Percentiles rank a stretch among this genome's conserved stretches.
Conservation (phyloP, 2,329 filamentous ascomycete species). For the Plectosphaerella plurivora region DNA sequence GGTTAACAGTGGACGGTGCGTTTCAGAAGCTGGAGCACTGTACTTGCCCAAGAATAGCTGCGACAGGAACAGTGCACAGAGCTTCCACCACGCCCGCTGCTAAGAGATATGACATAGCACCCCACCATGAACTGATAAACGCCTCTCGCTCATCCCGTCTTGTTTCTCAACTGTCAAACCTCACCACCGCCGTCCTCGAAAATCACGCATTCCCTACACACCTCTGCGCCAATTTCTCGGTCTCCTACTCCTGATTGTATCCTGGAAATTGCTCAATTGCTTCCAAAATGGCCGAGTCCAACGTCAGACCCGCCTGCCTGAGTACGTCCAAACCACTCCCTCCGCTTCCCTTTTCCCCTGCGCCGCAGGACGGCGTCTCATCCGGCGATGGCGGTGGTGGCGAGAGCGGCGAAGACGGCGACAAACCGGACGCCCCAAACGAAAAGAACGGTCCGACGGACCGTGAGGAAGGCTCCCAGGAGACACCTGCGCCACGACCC, state of each 20-base stretch:
- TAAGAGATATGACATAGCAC: slow-evolving; percentile 1
- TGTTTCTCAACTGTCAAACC: slow-evolving; percentile 13
- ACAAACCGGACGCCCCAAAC: too few species aligned
- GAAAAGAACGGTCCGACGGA: background rate
- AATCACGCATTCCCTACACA: slow-evolving; percentile 23
- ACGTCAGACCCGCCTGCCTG: slow-evolving; percentile 45
- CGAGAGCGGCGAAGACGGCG: background rate
- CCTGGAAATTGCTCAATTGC: background rate
- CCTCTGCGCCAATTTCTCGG: background rate
- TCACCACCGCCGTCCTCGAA: slow-evolving; percentile 19
- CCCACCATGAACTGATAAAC: slow-evolving; percentile 3
- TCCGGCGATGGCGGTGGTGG: slow-evolving; percentile 1
- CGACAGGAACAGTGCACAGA: background rate
- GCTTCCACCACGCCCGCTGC: background rate
- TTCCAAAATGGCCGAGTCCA: slow-evolving; percentile 46
- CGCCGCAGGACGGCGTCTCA: slow-evolving; percentile 9
- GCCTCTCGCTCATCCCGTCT: background rate
- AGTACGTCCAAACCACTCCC: slow-evolving; percentile 43
- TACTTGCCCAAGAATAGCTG: background rate
- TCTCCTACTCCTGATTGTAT: background rate
- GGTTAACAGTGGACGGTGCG: background rate
- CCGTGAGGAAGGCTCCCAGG: background rate
- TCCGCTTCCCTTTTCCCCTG: slow-evolving; percentile 20
- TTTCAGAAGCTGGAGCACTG: background rate
- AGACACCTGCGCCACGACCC: slow-evolving; percentile 14